A percentile compares a stretch with the other conserved stretches of the same genome.
These are phyloP conservation scores for Phaseolus coccineus DNA, from an alignment of 331 rosid genomes.

Conservation along the genomic window DNA sequence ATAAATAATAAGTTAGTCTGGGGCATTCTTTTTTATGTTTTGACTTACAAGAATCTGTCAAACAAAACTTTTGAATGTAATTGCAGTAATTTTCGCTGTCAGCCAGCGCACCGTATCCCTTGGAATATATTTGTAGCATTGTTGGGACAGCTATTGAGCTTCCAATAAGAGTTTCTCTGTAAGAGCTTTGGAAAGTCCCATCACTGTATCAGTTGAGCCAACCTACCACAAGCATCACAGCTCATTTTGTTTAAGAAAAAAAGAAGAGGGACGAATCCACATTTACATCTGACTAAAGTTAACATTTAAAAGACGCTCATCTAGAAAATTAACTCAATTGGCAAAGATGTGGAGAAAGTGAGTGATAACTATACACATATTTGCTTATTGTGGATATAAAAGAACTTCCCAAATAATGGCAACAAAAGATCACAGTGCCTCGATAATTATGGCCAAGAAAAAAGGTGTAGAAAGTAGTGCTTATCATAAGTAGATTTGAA, in stretches of 20 bases:
- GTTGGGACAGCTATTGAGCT: conserved; percentile 58
- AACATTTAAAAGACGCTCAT: too few relatives aligned
- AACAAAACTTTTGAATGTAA: conserved; percentile 6
- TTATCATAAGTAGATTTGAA: not conserved
- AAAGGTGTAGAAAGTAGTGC: not conserved
- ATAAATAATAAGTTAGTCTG: conserved; percentile 25
- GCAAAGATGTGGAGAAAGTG: conserved; percentile 12
- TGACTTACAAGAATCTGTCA: conserved; percentile 25
- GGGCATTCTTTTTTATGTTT: conserved; percentile 26
- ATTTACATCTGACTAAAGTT: not conserved
- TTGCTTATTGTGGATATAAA: conserved; percentile 1
- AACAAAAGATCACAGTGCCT: not conserved
- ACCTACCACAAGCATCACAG: conserved; percentile 57
- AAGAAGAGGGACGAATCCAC: not conserved
- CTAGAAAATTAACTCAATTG: conserved; percentile 10
- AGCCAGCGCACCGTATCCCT: not conserved
- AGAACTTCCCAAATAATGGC: not conserved
- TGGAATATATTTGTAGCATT: not conserved
- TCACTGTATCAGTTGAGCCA: conserved; percentile 82
- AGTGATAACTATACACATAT: conserved; percentile 11
- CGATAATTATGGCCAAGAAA: not conserved
- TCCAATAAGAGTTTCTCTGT: conserved; percentile 75
- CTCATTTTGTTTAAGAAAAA: conserved; percentile 36
- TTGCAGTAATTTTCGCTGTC: conserved; percentile 1
- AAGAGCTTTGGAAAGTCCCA: conserved; percentile 91